Conservation (phyloP, 192 early-diverging fungal genomes). For the Entomortierella beljakovae region DNA sequence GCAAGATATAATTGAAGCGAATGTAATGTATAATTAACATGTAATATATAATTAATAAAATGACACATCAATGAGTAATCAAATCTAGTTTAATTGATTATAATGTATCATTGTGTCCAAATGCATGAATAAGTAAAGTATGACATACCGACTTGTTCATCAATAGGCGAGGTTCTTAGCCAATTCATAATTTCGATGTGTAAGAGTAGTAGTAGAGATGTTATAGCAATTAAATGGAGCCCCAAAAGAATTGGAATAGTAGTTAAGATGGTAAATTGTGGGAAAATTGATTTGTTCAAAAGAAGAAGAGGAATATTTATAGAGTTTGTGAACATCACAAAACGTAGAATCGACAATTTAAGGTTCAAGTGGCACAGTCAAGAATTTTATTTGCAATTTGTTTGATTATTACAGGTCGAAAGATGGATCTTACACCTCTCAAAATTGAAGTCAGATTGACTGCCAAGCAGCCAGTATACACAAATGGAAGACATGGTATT, state of each 20-base stretch:
- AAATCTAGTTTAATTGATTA: not conserved
- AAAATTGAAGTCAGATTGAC: too few relatives aligned
- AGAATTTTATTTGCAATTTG: too few relatives aligned
- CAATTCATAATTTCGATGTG: conserved; percentile 10
- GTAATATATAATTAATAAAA: not conserved
- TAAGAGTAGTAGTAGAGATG: not conserved
- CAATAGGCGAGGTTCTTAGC: conserved; percentile 45
- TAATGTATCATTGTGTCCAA: not conserved
- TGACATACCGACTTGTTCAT: conserved; percentile 56
- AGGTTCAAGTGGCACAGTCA: too few relatives aligned
- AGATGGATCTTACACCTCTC: too few relatives aligned
- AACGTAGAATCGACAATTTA: too few relatives aligned
- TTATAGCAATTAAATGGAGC: not conserved
- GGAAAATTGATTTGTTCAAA: too few relatives aligned
- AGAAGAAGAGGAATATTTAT: too few relatives aligned
- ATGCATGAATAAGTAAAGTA: not conserved
- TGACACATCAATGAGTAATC: not conserved
- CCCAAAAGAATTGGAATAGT: not conserved
- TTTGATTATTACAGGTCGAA: too few relatives aligned
- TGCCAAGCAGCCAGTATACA: too few relatives aligned
- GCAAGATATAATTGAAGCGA: conserved; percentile 1
- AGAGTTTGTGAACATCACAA: too few relatives aligned
- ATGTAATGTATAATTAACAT: not conserved
- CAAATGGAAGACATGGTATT: too few relatives aligned
- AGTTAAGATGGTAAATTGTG: too few relatives aligned